These are phyloP conservation scores for Aspergillus felis DNA, from an alignment of 2,329 filamentous ascomycete genomes.

Conservation along the genomic window DNA sequence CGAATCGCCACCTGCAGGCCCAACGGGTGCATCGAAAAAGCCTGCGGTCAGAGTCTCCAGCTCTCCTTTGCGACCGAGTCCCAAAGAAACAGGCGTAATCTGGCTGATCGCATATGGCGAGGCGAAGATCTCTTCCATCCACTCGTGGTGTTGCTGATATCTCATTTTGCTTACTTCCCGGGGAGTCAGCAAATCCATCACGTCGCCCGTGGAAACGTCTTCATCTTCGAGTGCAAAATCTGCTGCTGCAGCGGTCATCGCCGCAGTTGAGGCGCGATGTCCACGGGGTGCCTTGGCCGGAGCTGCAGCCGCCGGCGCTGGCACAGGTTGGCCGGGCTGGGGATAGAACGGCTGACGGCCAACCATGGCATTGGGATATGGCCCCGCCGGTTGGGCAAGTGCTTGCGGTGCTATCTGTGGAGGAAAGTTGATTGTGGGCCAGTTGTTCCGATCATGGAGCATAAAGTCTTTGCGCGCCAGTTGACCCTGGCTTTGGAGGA, in stretches of 20 bases:
- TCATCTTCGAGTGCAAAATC: slow-evolving; percentile 70
- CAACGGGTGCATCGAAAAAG: slow-evolving; percentile 65
- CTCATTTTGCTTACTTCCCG: slow-evolving; percentile 82
- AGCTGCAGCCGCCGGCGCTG: slow-evolving; percentile 20
- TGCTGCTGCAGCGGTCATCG: slow-evolving; percentile 36
- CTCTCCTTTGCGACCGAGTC: slow-evolving; percentile 78
- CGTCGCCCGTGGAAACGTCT: slow-evolving; percentile 79
- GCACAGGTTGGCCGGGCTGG: slow-evolving; percentile 24
- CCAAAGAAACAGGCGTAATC: slow-evolving; percentile 82
- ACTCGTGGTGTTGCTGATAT: slow-evolving; percentile 94
- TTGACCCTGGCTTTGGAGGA: slow-evolving; percentile 69
- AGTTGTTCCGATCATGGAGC: slow-evolving; percentile 82
- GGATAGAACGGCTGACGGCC: slow-evolving; percentile 36
- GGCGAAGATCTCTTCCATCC: slow-evolving; percentile 96
- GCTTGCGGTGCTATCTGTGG: slow-evolving; percentile 48
- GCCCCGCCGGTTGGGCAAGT: slow-evolving; percentile 49
- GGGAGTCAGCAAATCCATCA: slow-evolving; percentile 84
- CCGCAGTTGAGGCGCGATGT: slow-evolving; percentile 39
- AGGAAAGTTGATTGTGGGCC: slow-evolving; percentile 78
- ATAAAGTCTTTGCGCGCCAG: slow-evolving; percentile 91
- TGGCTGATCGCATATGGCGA: slow-evolving; percentile 83
- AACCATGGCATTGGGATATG: slow-evolving; percentile 33
- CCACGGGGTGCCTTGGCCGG: slow-evolving; percentile 40
- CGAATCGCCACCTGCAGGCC: slow-evolving; percentile 24
- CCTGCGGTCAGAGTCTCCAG: slow-evolving; percentile 77